These are phyloP conservation scores for Diaporthe sp. DNA, from an alignment of 2,329 filamentous ascomycete species.

Conservation along the genomic window DNA sequence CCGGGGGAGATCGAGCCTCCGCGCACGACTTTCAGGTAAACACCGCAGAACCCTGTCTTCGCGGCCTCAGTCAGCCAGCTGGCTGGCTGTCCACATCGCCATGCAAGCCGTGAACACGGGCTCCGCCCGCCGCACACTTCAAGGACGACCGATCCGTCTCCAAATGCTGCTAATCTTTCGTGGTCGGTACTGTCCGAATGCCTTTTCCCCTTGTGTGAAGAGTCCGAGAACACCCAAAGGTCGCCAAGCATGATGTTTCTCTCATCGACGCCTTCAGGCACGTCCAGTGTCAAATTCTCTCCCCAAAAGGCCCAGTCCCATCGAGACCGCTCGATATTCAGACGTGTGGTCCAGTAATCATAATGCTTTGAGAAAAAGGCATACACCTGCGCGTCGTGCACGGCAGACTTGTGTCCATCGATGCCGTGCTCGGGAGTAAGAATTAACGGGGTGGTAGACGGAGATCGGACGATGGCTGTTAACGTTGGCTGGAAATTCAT, in stretches of 20 bases:
- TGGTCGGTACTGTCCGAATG: too few relatives aligned
- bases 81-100: slow-evolving; percentile 1
- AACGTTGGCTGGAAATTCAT: background rate
- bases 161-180: background rate
- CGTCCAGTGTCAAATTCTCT: slow-evolving; percentile 4
- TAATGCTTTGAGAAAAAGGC: slow-evolving; percentile 1
- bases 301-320: slow-evolving; percentile 13
- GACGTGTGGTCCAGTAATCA: background rate
- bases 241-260: background rate
- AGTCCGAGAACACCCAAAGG: background rate
- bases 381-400: background rate
- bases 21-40: background rate
- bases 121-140: slow-evolving; percentile 1
- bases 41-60: background rate
- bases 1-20: background rate
- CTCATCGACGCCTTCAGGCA: background rate
- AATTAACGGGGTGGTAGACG: background rate
- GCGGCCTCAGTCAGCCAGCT: background rate
- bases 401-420: slow-evolving; percentile 3
- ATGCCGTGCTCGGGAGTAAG: background rate
- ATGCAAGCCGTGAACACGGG: background rate
- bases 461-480: background rate
- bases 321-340: background rate
- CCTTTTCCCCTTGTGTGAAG: background rate
- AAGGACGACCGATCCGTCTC: background rate